These are phyloP conservation scores for Fusarium guadeloupense DNA, from an alignment of 2,329 filamentous ascomycete genomes.

Conservation along the genomic window DNA sequence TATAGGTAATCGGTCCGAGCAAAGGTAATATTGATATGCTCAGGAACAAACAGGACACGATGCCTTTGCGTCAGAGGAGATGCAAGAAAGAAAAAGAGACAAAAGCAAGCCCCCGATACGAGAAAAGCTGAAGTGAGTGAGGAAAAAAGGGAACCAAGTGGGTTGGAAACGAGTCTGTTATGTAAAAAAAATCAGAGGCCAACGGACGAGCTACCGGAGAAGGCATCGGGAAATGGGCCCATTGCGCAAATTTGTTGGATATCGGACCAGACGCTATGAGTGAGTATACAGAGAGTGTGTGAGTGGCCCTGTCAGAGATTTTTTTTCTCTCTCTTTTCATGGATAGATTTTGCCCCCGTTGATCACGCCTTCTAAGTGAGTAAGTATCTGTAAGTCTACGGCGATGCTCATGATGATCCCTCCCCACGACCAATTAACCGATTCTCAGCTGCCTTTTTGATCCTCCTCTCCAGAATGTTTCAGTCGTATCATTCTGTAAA, in stretches of 20 bases:
- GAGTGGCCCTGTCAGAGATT: slow-evolving; percentile 4
- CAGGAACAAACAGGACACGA: background rate
- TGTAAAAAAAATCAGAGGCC: slow-evolving; percentile 40
- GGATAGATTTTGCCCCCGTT: slow-evolving; percentile 27
- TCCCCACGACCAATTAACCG: background rate
- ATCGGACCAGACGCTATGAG: slow-evolving; percentile 18
- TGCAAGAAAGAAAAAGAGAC: background rate
- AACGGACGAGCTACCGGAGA: slow-evolving; percentile 16
- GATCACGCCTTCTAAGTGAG: slow-evolving; percentile 8
- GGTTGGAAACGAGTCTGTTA: slow-evolving; percentile 38
- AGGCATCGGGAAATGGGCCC: slow-evolving; percentile 39
- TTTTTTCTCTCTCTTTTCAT: too few relatives aligned
- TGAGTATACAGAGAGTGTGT: slow-evolving; percentile 8
- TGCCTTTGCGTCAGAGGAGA: background rate
- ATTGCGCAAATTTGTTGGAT: slow-evolving; percentile 37
- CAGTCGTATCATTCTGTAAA: background rate
- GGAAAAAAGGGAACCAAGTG: slow-evolving; percentile 35
- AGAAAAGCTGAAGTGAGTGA: slow-evolving; percentile 4
- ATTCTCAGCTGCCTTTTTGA: slow-evolving; percentile 1
- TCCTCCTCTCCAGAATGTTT: background rate
- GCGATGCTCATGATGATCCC: slow-evolving; percentile 8
- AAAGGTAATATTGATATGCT: background rate
- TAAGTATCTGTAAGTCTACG: background rate
- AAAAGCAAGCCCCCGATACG: background rate
- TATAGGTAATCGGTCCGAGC: too few relatives aligned